A percentile compares a stretch with the other conserved stretches of the same genome.
Evolutionary conservation across 2,329 filamentous ascomycete species (phyloP).

Genomic region (Massarina eburnea): DNA sequence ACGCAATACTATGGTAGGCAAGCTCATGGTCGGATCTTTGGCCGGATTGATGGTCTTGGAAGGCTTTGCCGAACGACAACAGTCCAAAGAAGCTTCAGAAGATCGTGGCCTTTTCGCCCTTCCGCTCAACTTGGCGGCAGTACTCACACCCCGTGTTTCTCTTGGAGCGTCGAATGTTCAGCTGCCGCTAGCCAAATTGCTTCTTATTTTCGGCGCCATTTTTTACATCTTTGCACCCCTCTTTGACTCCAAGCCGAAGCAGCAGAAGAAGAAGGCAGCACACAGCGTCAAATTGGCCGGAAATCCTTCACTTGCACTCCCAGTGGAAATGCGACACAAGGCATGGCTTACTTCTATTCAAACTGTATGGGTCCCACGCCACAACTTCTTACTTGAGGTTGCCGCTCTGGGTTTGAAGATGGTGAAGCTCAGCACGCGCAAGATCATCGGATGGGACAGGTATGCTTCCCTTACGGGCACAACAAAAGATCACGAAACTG

Average conservation of each 20-base stretch:
- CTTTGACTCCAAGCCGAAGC: constrained; percentile 59
- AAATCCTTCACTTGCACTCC: constrained; percentile 74
- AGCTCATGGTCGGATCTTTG: constrained; percentile 90
- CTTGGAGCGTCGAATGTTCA: constrained; percentile 32
- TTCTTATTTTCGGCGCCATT: constrained; percentile 55
- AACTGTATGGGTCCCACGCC: constrained; percentile 85
- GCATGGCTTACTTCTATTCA: constrained; percentile 94
- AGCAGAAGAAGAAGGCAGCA: constrained; percentile 51
- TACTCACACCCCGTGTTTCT: constrained; percentile 37
- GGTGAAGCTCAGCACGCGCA: constrained; percentile 77
- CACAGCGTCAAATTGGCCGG: constrained; percentile 45
- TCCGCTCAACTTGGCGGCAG: constrained; percentile 38
- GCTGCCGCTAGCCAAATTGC: constrained; percentile 53
- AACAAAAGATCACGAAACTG: constrained; percentile 81
- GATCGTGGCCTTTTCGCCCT: constrained; percentile 47
- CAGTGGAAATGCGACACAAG: constrained; percentile 81
- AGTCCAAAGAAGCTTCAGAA: constrained; percentile 51
- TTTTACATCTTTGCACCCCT: constrained; percentile 61
- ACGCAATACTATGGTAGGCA: constrained; percentile 58
- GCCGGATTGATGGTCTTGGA: constrained; percentile 92
- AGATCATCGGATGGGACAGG: constrained; percentile 72
- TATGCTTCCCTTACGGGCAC: constrained; percentile 80
- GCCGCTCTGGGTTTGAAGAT: constrained; percentile 79
- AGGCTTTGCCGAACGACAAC: constrained; percentile 67
- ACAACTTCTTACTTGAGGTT: constrained; percentile 83